Evolutionary conservation across 2,329 filamentous ascomycete genomes (phyloP), one percentile per base, ranked within the genome.

Genomic region (Mariannaea elegans): DNA sequence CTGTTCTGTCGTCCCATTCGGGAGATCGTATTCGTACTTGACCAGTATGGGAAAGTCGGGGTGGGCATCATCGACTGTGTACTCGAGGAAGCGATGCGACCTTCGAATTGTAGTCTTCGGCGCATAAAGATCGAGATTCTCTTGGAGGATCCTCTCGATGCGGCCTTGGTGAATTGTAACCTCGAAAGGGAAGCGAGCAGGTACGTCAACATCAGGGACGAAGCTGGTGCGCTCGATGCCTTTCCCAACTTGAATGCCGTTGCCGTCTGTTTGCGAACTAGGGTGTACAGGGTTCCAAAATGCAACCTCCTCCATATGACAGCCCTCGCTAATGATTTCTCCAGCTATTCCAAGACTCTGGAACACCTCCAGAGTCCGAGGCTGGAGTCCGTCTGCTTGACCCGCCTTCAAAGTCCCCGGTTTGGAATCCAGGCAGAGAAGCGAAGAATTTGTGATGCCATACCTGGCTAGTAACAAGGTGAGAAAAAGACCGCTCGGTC

Each of bases 131-230:
- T 27, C 14, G 31, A 50, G 47, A 39, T 39, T 49, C n/a, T 49
- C 46, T 39, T 50, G 31, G 31, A 50, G 16, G 19, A 50, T 50
- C 16, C 46, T 12, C 46, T 50, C 46, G 46, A 50, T 50, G 19
- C 46, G 31, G 3, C 46, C 46, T 13, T 50, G 46, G 29, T 50
- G 46, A 18, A 50, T 50, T 18, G 46, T 50, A n/a, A 50, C 31
- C 18, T 50, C 46, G 19, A 38, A 23, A 9, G 34, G 34, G 19
- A 38, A 50, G 34, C 46, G 21, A 19, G 46, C 46, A 4, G 46
- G 31, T 7, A 50, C 46, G 13, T 4, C 46, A 9, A 50, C 32
- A 19, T 50, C 46, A 3, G 46, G 46, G 19, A 29, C 46, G 18
- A 50, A 50, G 10, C 19, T 38, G 3, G 27, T 50, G n/a, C 46